These are phyloP conservation scores for Aspergillus ochraceoroseus DNA, from an alignment of 2,329 filamentous ascomycete species.

Conservation along the genomic window DNA sequence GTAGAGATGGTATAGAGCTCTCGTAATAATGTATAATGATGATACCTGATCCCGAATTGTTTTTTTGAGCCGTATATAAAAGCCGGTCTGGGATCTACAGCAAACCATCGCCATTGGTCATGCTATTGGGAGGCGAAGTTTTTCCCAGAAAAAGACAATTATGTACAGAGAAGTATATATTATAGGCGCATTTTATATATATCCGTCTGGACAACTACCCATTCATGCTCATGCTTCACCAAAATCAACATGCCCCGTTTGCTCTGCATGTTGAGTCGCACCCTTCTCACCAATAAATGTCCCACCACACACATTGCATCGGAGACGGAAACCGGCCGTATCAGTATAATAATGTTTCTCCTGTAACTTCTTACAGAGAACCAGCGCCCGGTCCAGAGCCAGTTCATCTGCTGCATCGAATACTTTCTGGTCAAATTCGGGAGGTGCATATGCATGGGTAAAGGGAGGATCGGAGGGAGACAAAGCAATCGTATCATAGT, in stretches of 20 bases:
- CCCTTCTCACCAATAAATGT: slow-evolving; percentile 45
- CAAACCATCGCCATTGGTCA: no score
- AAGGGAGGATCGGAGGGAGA: slow-evolving; percentile 57
- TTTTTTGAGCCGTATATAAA: no score
- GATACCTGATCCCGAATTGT: slow-evolving; percentile 10
- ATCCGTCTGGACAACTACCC: neutral
- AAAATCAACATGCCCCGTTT: slow-evolving; percentile 49
- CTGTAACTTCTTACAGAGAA: slow-evolving; percentile 62
- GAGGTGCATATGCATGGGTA: slow-evolving; percentile 54
- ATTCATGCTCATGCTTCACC: no score
- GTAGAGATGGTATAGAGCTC: slow-evolving; percentile 35
- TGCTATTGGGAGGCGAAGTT: no score
- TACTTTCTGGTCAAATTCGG: slow-evolving; percentile 75
- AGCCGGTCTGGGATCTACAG: neutral
- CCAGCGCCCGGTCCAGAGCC: slow-evolving; percentile 56
- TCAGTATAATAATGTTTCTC: slow-evolving; percentile 82
- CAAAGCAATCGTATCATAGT: slow-evolving; percentile 86
- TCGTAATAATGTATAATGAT: slow-evolving; percentile 17
- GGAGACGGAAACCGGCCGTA: slow-evolving; percentile 71
- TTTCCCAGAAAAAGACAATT: no score
- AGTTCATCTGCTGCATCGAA: slow-evolving; percentile 57
- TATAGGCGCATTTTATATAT: neutral
- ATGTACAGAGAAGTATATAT: neutral
- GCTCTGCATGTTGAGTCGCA: slow-evolving; percentile 44
- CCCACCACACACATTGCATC: slow-evolving; percentile 60